Base-by-base conservation (phyloP, 2,329 filamentous ascomycete genomes). In the Talaromyces pinophilus region DNA sequence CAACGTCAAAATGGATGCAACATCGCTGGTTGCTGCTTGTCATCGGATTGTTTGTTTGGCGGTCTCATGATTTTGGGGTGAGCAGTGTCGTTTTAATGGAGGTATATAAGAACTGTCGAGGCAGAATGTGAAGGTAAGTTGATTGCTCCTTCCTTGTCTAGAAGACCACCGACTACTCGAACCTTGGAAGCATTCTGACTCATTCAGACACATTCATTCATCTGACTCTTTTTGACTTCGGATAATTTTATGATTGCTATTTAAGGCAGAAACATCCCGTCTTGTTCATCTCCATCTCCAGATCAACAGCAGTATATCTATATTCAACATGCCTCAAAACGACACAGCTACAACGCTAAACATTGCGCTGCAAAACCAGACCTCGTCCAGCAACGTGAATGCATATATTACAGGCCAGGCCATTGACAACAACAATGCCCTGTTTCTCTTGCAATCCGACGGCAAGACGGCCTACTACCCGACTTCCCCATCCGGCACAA, bases 361-460 rank as follows among this genome's bases (percentile, higher is more conserved):
- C 62, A 83, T 92, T 67, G 83, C 85, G 11, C 78, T 93, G 22
- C 81, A 85, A 71, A 93, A 93, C 79, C 85, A 86, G 71, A 90
- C 89, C 1, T 79, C 79, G 35, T 88, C 88, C 1, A 78, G 81
- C 62, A 84, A 78, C 40, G 85, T 88, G 52, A 92, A 86, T 72
- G 90, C 88, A 22, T 90, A 91, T 75, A 85, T 95, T 72, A 93
- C 88, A 1, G 91, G 91, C 22, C 81, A 83, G 19, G 86, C 87
- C 38, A 73, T 89, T 54, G 83, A 87, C 73, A 85, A 85, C 19
- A 83, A 85, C 74, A 86, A 87, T 71, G 82, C 82, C 15, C 81
- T 88, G 22, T 84, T 89, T 67, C 81, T 93, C 52, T 81, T 93
- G 30, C 81, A 85, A 70, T 80, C 88, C 15, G 90, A 93, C 72